phyloP scores from a whole-genome alignment of 306 rosid species.

The Leucaena leucocephala region DNA sequence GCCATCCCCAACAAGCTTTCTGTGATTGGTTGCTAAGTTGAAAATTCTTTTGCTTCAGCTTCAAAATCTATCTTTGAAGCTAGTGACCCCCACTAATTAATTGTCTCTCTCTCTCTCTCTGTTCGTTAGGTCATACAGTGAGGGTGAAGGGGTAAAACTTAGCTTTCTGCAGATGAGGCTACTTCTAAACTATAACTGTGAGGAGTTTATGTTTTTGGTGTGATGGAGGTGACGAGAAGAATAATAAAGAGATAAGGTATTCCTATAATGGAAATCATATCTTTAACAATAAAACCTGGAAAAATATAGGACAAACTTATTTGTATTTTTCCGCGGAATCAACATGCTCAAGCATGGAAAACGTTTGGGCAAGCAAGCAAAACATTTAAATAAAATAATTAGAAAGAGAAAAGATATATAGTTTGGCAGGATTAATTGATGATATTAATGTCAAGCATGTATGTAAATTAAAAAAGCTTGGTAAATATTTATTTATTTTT shows the following conservation, averaged over 20 bases:
- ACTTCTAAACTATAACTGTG: neutral
- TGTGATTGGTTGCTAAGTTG: neutral
- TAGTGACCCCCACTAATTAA: neutral
- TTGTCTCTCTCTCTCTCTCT: neutral
- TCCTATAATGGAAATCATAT: neutral
- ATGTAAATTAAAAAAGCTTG: neutral
- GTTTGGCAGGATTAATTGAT: neutral
- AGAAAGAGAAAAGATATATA: neutral
- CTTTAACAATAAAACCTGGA: neutral
- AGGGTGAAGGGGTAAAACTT: neutral
- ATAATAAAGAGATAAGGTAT: neutral
- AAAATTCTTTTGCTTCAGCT: neutral
- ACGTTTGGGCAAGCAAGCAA: neutral
- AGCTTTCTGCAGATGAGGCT: neutral
- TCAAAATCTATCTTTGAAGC: neutral
- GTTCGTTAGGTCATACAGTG: neutral
- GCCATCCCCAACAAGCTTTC: neutral
- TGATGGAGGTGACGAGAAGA: neutral
- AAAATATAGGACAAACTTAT: neutral
- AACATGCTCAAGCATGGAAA: neutral
- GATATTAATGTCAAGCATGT: neutral
- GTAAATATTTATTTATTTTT: neutral
- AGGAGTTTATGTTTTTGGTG: neutral
- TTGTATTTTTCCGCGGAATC: neutral
- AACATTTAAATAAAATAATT: neutral